phyloP scores from a whole-genome alignment of 805 yeast species.

The Lipomyces anomalus region DNA sequence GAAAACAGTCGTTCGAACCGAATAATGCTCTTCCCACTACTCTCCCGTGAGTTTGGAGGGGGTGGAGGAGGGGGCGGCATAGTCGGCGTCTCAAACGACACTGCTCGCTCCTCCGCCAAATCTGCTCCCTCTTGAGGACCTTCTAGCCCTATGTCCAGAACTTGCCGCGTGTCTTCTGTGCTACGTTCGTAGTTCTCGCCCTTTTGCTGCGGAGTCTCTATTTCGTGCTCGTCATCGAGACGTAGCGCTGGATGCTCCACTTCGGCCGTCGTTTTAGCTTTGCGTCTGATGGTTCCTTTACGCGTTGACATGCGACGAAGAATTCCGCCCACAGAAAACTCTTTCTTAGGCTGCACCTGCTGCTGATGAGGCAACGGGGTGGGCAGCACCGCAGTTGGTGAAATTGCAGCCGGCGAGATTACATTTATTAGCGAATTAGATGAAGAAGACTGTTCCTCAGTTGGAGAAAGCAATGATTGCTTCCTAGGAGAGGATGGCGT shows the following conservation, averaged over 20 bases:
- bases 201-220: neutral
- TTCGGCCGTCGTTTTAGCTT: constrained; percentile 9
- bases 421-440: too few species aligned
- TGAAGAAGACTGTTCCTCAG: too few species aligned
- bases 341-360: neutral
- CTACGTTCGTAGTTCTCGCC: neutral
- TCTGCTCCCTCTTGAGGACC: too few species aligned
- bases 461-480: too few species aligned
- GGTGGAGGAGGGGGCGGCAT: neutral
- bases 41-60: neutral
- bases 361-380: neutral
- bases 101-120: too few species aligned
- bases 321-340: constrained; percentile 16
- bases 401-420: constrained; percentile 12
- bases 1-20: constrained; percentile 22
- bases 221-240: constrained; percentile 12
- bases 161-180: neutral
- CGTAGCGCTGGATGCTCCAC: constrained; percentile 2
- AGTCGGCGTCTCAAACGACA: neutral
- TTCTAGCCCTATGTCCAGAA: too few species aligned
- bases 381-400: constrained; percentile 11
- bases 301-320: constrained; percentile 19
- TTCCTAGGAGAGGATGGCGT: too few species aligned
- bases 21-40: constrained; percentile 13
- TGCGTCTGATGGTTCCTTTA: constrained; percentile 13